phyloP scores from a whole-genome alignment of 2,329 filamentous ascomycete species.

The Xylaria sp. region DNA sequence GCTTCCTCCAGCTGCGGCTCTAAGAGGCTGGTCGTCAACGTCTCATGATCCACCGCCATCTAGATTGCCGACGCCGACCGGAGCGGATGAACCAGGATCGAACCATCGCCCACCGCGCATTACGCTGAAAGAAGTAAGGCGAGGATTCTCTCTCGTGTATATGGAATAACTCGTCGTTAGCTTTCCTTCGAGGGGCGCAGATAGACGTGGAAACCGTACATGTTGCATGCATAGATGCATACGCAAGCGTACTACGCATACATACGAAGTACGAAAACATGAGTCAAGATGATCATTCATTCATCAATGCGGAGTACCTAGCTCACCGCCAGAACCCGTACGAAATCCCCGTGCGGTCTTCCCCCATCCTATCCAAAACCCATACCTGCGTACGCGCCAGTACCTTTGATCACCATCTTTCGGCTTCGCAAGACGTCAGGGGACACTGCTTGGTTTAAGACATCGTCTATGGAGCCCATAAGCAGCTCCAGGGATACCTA shows the following conservation, averaged over 20 bases:
- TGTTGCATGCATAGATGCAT: conserved; percentile 7
- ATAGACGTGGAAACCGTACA: conserved; percentile 9
- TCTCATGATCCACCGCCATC: conserved; percentile 19
- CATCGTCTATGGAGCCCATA: background rate
- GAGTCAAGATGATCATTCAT: conserved; percentile 15
- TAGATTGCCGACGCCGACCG: conserved; percentile 17
- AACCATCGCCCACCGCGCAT: conserved; percentile 3
- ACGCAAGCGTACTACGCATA: conserved; percentile 4
- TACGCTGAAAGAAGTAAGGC: background rate
- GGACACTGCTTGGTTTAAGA: background rate
- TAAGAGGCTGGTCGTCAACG: conserved; percentile 7
- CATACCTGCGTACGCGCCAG: background rate
- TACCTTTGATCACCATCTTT: background rate
- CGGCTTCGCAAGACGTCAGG: background rate
- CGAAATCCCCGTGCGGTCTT: background rate
- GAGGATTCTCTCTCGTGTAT: background rate
- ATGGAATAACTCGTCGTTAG: background rate
- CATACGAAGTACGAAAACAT: background rate
- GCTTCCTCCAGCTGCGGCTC: conserved; percentile 4
- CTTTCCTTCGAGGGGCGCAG: background rate
- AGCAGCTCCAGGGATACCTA: background rate
- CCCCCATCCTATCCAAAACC: background rate
- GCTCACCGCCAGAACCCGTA: conserved; percentile 21
- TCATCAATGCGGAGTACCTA: conserved; percentile 21
- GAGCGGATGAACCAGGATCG: conserved; percentile 13